phyloP scores from a whole-genome alignment of 2,329 filamentous ascomycete genomes.

The Cladobotryum protrusum region DNA sequence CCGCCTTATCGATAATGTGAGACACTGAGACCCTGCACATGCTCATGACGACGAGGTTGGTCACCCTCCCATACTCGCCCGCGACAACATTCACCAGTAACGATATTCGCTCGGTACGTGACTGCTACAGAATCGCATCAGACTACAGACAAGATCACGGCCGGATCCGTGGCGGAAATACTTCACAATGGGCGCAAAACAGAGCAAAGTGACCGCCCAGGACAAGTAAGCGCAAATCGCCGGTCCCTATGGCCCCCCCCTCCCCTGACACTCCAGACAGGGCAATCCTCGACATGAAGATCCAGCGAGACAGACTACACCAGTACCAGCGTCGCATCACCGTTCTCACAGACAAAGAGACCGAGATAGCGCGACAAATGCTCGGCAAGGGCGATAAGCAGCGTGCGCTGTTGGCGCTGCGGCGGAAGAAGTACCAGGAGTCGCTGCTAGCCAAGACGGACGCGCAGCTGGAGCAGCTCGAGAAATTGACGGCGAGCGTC shows the following conservation, averaged over 20 bases:
- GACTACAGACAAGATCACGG: conserved; percentile 2
- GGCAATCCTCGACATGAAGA: conserved; percentile 96
- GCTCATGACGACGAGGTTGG: conserved; percentile 9
- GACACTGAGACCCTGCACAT: conserved; percentile 2
- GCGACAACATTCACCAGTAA: not conserved
- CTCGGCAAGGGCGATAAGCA: conserved; percentile 72
- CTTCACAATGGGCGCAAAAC: conserved; percentile 46
- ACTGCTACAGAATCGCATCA: not conserved
- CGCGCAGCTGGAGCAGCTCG: conserved; percentile 85
- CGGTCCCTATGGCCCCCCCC: not conserved
- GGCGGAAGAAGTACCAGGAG: conserved; percentile 96
- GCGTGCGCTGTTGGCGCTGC: conserved; percentile 77
- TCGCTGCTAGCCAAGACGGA: conserved; percentile 84
- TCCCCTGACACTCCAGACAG: conserved; percentile 38
- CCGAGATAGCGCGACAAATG: conserved; percentile 76
- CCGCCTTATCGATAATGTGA: conserved; percentile 11
- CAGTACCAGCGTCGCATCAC: conserved; percentile 92
- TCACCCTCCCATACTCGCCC: conserved; percentile 1
- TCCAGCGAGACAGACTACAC: conserved; percentile 92
- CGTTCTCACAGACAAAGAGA: conserved; percentile 80
- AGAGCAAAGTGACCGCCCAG: conserved; percentile 60
- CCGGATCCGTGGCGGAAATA: conserved; percentile 1
- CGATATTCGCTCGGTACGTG: not conserved
- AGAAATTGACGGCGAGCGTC: conserved; percentile 79
- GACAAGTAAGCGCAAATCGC: conserved; percentile 58